Percentiles rank a stretch among this genome's conserved stretches.
Conservation (phyloP, 768 basidiomycete genomes). For the Brasilioporus rufonigricans region DNA sequence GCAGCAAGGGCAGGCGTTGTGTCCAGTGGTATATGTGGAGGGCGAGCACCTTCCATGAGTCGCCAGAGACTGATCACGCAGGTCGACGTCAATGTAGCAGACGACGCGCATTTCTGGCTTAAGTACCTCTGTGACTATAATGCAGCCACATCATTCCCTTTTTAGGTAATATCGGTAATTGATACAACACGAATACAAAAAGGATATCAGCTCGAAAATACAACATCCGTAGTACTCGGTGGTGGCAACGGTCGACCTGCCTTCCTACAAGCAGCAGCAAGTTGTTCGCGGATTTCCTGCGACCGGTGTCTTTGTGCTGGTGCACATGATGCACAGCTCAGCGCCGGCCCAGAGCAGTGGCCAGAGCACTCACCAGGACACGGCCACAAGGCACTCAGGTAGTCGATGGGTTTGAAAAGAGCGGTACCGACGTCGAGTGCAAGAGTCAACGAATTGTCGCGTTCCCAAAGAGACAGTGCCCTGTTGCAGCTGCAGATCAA, state of each 20-base stretch:
- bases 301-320: constrained; percentile 54
- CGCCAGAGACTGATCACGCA: constrained; percentile 10
- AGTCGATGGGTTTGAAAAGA: constrained; percentile 60
- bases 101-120: constrained; percentile 19
- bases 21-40: not conserved
- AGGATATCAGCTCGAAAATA: constrained; percentile 1
- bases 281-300: constrained; percentile 42
- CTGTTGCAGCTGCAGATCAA: constrained; percentile 32
- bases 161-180: constrained; percentile 19
- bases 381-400: constrained; percentile 62
- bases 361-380: constrained; percentile 47
- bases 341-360: not conserved
- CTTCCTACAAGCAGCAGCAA: constrained; percentile 44
- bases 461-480: constrained; percentile 57
- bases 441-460: constrained; percentile 53
- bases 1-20: constrained; percentile 6
- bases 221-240: constrained; percentile 20
- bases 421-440: constrained; percentile 63
- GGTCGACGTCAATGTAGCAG: constrained; percentile 15
- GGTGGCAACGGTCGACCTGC: constrained; percentile 48
- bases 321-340: constrained; percentile 7
- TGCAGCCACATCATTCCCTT: constrained; percentile 26
- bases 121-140: constrained; percentile 19
- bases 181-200: not conserved
- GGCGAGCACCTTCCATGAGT: constrained; percentile 19